Evolutionary conservation across 2,329 filamentous ascomycete genomes (phyloP), one percentile per base, ranked within the genome.

Genomic region (Cladosporium sp.): DNA sequence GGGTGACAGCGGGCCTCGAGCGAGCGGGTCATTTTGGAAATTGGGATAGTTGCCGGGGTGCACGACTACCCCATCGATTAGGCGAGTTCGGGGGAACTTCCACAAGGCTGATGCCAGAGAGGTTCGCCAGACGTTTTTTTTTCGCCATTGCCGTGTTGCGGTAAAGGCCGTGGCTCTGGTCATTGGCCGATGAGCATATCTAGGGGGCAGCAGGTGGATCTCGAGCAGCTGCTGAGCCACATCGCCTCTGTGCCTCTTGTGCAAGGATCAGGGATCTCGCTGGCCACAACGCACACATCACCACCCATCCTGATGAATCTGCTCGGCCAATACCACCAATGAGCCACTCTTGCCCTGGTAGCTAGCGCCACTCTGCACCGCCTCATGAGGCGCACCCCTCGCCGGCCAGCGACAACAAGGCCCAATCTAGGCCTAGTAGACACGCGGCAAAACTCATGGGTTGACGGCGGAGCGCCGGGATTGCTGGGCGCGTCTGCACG

Each of bases 401-500:
- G 45, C 37, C 27, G 32, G 45, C n/a, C 37, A 37, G 20, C n/a
- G 18, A 17, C 15, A 13, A 27, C 24, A 27, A 17, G 45, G 45
- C 17, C 24, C 29, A 30, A 18, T 41, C 37, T 41, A 41, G 45
- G 45, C 45, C 37, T 41, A 48, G 45, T n/a, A 1, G 36, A 48
- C 45, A 48, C 45, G 45, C 45, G 45, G 45, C 45, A 47, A 7
- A 30, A 39, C n/a, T 45, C 29, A 34, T 36, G 43, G 19, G 29
- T 45, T 45, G 24, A 27, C 27, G 43, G 29, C 18, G 32, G 43
- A 45, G 34, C 19, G 44, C 44, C 37, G 45, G 27, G 24, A 41
- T 41, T 48, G 45, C 45, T 48, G 37, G 45, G 45, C 45, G 45
- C 45, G 45, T 40, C 45, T 48, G 45, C 45, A 48, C 24, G 45